Percentiles rank a stretch among this genome's conserved stretches.
Evolutionary conservation across 2,329 filamentous ascomycete species (phyloP).

Genomic region (Sporothrix humicola): DNA sequence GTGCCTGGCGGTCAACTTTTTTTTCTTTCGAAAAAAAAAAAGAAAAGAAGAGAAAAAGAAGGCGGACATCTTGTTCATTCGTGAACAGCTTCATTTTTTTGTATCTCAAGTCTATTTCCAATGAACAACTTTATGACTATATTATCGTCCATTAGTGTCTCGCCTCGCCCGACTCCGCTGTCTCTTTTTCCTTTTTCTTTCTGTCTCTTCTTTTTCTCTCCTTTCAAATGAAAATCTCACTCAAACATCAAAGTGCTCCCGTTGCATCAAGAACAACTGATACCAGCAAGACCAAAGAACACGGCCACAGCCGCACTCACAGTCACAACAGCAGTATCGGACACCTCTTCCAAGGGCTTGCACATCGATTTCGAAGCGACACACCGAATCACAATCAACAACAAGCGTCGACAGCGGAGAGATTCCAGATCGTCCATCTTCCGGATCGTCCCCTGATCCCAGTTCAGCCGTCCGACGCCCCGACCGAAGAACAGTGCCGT

Average conservation of each 20-base stretch:
- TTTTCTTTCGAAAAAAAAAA: not conserved
- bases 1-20: not conserved
- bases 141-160: not conserved
- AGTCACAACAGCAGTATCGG: conserved; percentile 25
- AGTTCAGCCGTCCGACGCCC: conserved; percentile 38
- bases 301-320: conserved; percentile 6
- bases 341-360: conserved; percentile 22
- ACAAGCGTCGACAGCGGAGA: not conserved
- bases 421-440: conserved; percentile 37
- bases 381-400: not conserved
- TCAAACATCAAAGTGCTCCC: conserved; percentile 33
- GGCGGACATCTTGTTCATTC: conserved; percentile 1
- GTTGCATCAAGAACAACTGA: conserved; percentile 16
- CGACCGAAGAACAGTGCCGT: conserved; percentile 43
- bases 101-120: not conserved
- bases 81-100: conserved; percentile 1
- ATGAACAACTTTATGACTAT: conserved; percentile 13
- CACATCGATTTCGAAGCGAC: conserved; percentile 18
- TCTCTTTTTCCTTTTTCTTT: conserved; percentile 7
- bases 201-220: not conserved
- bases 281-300: not conserved
- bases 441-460: conserved; percentile 41
- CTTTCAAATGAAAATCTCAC: conserved; percentile 33
- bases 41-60: not conserved
- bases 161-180: not conserved